Evolutionary conservation across 2,329 filamentous ascomycete species (phyloP).

Genomic region (Tolypocladium guangdongense): DNA sequence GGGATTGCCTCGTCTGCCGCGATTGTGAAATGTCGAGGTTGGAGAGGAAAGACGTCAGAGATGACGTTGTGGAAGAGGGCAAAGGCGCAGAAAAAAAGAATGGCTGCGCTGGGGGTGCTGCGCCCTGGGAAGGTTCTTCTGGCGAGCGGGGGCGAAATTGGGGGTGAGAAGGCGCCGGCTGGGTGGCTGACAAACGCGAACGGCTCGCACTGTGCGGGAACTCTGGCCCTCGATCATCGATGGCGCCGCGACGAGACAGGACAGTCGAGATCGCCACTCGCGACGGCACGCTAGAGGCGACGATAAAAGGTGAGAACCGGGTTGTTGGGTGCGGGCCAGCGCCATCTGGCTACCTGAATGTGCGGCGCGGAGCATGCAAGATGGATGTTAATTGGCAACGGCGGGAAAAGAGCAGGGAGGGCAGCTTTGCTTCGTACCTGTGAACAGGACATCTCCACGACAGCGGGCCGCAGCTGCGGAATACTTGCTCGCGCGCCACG

Average conservation of each 20-base stretch:
- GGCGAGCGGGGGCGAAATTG: background rate
- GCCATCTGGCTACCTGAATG: too few relatives aligned
- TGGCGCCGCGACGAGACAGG: background rate
- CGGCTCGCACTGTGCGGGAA: background rate
- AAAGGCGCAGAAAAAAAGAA: constrained; percentile 22
- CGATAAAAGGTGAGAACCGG: too few relatives aligned
- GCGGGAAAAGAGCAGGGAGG: background rate
- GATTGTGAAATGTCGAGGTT: constrained; percentile 24
- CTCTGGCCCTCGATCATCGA: background rate
- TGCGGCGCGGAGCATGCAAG: too few relatives aligned
- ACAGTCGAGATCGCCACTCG: background rate
- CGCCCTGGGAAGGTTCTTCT: too few relatives aligned
- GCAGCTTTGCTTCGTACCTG: background rate
- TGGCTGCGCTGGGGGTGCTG: constrained; percentile 2
- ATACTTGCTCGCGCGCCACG: background rate
- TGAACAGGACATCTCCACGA: background rate
- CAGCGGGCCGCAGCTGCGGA: too few relatives aligned
- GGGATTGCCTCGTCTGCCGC: constrained; percentile 19
- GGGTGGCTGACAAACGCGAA: background rate
- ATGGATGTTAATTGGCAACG: too few relatives aligned
- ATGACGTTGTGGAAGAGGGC: constrained; percentile 30
- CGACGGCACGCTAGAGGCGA: too few relatives aligned
- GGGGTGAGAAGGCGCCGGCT: background rate
- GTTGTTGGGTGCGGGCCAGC: too few relatives aligned
- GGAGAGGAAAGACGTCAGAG: constrained; percentile 33